phyloP scores from a whole-genome alignment of 108 stramenopile species.

The Aurantiochytrium sp. region DNA sequence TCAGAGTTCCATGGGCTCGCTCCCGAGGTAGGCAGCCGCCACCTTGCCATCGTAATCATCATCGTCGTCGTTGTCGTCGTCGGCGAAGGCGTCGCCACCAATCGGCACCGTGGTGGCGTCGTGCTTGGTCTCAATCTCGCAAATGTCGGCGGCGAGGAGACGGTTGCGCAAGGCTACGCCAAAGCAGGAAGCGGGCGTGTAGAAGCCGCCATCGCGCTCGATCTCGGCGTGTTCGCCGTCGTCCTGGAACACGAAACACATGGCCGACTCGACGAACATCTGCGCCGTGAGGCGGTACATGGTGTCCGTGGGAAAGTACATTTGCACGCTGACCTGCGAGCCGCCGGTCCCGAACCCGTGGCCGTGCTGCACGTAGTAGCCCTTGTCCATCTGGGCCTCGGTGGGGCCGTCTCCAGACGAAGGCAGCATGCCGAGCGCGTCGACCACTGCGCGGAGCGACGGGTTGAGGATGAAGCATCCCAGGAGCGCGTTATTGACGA shows the following conservation, averaged over 20 bases:
- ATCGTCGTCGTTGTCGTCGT: neutral
- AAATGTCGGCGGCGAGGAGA: neutral
- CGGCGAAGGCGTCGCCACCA: neutral
- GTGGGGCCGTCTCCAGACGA: neutral
- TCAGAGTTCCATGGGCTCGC: too few relatives aligned
- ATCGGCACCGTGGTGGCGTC: too few relatives aligned
- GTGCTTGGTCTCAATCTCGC: neutral
- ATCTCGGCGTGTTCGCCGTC: neutral
- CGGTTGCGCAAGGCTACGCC: neutral
- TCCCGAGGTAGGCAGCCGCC: too few relatives aligned
- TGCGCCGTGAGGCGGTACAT: neutral
- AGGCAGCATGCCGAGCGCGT: neutral
- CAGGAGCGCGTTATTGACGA: neutral
- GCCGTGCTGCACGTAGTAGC: neutral
- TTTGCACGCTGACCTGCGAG: neutral
- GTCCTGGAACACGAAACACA: neutral
- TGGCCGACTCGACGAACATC: neutral
- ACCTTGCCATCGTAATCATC: neutral
- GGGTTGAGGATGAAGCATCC: neutral
- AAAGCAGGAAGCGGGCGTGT: neutral
- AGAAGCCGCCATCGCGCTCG: neutral
- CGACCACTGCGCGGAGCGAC: neutral
- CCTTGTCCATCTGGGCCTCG: neutral
- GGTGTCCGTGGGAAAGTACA: neutral
- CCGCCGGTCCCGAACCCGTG: neutral